A percentile compares a stretch with the other conserved stretches of the same genome.
Conservation (phyloP, 2,329 filamentous ascomycete genomes). For the Hymenoscyphus salicellus region DNA sequence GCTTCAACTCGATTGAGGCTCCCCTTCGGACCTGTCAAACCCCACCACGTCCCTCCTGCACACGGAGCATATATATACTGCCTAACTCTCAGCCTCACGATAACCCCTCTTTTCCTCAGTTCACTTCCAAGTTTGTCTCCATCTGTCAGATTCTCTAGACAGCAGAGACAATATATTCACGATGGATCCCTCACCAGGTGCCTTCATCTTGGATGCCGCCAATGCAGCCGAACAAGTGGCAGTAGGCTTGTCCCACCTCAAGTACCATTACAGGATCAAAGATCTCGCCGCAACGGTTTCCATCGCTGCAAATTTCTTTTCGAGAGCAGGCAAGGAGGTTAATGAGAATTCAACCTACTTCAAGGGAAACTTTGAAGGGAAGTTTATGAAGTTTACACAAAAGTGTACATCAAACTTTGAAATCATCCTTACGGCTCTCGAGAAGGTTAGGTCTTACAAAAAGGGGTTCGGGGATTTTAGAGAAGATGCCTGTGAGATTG, state of each 20-base stretch:
- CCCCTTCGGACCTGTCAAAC: too few species aligned
- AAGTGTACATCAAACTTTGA: not conserved
- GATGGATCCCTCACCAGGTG: not conserved
- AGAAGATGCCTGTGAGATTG: not conserved
- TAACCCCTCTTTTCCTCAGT: slow-evolving; percentile 1
- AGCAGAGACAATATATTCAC: not conserved
- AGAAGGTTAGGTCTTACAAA: not conserved
- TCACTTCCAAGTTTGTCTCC: not conserved
- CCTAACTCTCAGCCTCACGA: not conserved
- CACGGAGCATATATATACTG: not conserved
- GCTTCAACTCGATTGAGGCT: not conserved
- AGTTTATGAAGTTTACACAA: not conserved
- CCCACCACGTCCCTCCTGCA: not conserved
- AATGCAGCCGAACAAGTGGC: not conserved
- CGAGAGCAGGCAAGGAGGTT: slow-evolving; percentile 1
- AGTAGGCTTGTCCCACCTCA: not conserved
- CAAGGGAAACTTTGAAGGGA: not conserved
- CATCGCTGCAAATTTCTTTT: not conserved
- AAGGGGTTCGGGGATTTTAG: not conserved
- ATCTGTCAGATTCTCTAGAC: not conserved
- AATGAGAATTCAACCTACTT: not conserved
- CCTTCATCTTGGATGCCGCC: not conserved
- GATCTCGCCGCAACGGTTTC: not conserved
- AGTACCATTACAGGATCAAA: not conserved
- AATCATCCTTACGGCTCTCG: not conserved